Percentiles rank a stretch among this genome's conserved stretches.
Evolutionary conservation across 2,329 filamentous ascomycete species (phyloP).

Genomic region (Tolypocladium ovalisporum): DNA sequence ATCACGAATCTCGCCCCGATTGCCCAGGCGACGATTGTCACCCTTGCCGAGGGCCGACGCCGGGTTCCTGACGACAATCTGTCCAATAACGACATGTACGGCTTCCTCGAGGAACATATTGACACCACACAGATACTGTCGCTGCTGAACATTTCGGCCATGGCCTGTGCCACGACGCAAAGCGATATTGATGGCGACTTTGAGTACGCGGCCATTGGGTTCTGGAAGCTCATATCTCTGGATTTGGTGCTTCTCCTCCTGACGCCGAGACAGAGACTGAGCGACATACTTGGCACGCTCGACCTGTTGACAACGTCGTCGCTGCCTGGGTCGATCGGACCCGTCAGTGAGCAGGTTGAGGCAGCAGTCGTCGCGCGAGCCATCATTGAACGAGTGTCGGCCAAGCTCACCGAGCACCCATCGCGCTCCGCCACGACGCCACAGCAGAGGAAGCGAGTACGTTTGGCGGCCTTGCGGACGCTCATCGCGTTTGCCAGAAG

Average conservation of each 20-base stretch:
- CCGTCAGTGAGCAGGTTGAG: constrained; percentile 39
- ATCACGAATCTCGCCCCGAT: constrained; percentile 44
- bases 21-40: constrained; percentile 47
- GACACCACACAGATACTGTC: constrained; percentile 53
- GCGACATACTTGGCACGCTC: constrained; percentile 54
- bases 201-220: constrained; percentile 26
- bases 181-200: constrained; percentile 17
- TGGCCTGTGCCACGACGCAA: constrained; percentile 41
- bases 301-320: constrained; percentile 57
- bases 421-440: constrained; percentile 24
- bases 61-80: constrained; percentile 37
- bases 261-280: constrained; percentile 51
- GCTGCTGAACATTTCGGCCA: constrained; percentile 52
- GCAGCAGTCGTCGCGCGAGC: constrained; percentile 29
- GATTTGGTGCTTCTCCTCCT: constrained; percentile 59
- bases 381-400: constrained; percentile 53
- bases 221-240: constrained; percentile 59
- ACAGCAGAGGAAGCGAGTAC: constrained; percentile 29
- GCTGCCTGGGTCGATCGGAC: constrained; percentile 53
- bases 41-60: constrained; percentile 47
- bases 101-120: constrained; percentile 39
- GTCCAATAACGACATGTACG: constrained; percentile 25
- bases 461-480: constrained; percentile 38
- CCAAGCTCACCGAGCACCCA: constrained; percentile 46
- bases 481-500: constrained; percentile 50